A percentile compares a stretch with the other conserved stretches of the same genome.
Conservation (phyloP, 2,329 filamentous ascomycete species). For the Botrytis paeoniae region DNA sequence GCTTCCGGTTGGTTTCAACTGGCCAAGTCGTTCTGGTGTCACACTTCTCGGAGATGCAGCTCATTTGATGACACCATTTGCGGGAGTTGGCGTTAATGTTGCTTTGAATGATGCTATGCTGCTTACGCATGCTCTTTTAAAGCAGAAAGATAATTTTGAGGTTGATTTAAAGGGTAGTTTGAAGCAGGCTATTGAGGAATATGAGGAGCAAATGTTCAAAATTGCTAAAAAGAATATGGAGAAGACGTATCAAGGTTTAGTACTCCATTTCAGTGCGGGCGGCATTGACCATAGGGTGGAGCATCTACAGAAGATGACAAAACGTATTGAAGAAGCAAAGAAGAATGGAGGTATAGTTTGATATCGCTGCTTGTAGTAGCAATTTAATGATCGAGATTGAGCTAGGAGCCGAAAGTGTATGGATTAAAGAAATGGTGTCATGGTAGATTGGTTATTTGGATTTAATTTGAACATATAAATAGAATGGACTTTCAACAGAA, state of each 20-base stretch:
- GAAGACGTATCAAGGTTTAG: slow-evolving; percentile 27
- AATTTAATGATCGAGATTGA: neutral
- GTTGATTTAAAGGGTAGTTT: slow-evolving; percentile 16
- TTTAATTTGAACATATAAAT: neutral
- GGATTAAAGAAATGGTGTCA: neutral
- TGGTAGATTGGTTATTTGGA: neutral
- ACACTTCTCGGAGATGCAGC: slow-evolving; percentile 51
- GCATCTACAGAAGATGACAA: neutral
- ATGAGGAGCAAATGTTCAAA: slow-evolving; percentile 30
- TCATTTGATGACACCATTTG: slow-evolving; percentile 48
- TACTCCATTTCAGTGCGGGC: slow-evolving; percentile 27
- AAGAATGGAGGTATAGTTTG: neutral
- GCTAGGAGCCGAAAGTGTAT: neutral
- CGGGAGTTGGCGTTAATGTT: slow-evolving; percentile 49
- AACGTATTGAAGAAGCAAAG: neutral
- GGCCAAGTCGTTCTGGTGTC: slow-evolving; percentile 39
- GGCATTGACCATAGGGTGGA: slow-evolving; percentile 18
- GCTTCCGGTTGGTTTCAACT: slow-evolving; percentile 38
- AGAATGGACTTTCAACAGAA: neutral
- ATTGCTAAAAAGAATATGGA: slow-evolving; percentile 25
- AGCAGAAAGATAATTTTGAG: slow-evolving; percentile 20
- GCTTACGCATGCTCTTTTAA: slow-evolving; percentile 40
- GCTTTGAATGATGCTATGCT: slow-evolving; percentile 46
- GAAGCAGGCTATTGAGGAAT: slow-evolving; percentile 24
- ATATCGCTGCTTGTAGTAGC: neutral